A percentile compares a stretch with the other conserved stretches of the same genome.
These are phyloP conservation scores for Carpinus viminea DNA, from an alignment of 306 rosid species.

Conservation along the genomic window DNA sequence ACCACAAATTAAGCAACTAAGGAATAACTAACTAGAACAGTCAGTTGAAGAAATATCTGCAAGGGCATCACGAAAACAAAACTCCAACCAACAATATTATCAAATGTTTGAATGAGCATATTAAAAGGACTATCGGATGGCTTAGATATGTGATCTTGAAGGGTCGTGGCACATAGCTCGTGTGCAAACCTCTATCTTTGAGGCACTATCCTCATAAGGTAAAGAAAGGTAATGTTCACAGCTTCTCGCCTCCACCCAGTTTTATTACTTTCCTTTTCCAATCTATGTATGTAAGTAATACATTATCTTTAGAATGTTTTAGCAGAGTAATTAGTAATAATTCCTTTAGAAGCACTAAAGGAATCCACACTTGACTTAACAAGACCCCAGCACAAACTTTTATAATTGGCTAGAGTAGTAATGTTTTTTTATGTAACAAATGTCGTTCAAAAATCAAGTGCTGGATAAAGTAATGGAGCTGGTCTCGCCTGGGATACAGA, in stretches of 20 bases:
- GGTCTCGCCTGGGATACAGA: not conserved
- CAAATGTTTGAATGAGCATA: too few species aligned
- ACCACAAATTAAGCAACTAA: conserved; percentile 25
- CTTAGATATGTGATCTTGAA: too few species aligned
- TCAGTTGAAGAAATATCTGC: conserved; percentile 2
- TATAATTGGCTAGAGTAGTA: conserved; percentile 13
- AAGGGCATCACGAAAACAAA: not conserved
- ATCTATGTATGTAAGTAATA: conserved; percentile 10
- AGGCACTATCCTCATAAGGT: too few species aligned
- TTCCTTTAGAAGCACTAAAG: not conserved
- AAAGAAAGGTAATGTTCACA: too few species aligned
- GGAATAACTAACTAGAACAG: conserved; percentile 5
- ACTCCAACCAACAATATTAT: not conserved
- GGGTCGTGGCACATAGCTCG: too few species aligned
- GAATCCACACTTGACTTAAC: conserved; percentile 4
- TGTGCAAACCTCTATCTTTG: too few species aligned
- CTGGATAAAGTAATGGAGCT: conserved; percentile 3
- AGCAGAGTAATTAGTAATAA: conserved; percentile 1
- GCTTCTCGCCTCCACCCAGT: too few species aligned
- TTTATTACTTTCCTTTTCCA: too few species aligned
- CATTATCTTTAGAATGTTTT: conserved; percentile 8
- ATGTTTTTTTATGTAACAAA: not conserved
- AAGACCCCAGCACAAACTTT: conserved; percentile 1
- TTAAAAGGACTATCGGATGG: too few species aligned
- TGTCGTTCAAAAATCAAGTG: conserved; percentile 6